Evolutionary conservation across 345 rosid genomes (phyloP).

Genomic region (Pistacia atlantica): DNA sequence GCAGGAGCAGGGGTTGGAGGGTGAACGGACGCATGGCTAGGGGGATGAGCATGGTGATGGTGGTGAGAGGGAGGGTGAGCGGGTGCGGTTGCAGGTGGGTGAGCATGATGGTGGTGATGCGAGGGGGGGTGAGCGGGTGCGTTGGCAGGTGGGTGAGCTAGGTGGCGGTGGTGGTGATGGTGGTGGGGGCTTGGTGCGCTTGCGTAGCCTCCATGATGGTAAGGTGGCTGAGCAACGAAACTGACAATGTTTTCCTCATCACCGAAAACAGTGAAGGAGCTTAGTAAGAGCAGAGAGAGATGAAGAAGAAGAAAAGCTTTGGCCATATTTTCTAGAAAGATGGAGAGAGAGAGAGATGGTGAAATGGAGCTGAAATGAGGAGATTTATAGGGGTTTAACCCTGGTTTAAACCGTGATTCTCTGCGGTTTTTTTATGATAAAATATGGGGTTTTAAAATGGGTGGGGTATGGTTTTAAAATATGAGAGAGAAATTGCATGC

Average conservation of each 20-base stretch:
- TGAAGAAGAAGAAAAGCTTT: conserved; percentile 33
- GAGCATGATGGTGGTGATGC: conserved; percentile 2
- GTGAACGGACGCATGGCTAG: conserved; percentile 20
- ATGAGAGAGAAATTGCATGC: background rate
- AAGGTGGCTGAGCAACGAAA: conserved; percentile 27
- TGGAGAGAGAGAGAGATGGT: background rate
- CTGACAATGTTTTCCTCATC: conserved; percentile 18
- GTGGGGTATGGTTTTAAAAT: background rate
- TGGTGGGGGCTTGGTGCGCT: conserved; percentile 37
- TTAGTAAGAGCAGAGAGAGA: conserved; percentile 34
- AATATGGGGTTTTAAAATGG: background rate
- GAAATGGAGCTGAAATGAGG: background rate
- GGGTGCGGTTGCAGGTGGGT: conserved; percentile 12
- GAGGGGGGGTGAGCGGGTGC: conserved; percentile 25
- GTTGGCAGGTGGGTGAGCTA: background rate
- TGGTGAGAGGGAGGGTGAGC: background rate
- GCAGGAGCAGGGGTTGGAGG: conserved; percentile 31
- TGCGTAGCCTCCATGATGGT: conserved; percentile 32
- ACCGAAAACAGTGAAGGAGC: conserved; percentile 42
- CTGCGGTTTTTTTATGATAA: conserved; percentile 27
- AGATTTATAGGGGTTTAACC: conserved; percentile 30
- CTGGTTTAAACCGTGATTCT: conserved; percentile 29
- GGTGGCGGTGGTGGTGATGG: conserved; percentile 37
- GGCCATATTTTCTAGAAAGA: conserved; percentile 28
- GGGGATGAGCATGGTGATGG: conserved; percentile 21